Conservation (phyloP, 352 stramenopile genomes). For the Pythium apleroticum region DNA sequence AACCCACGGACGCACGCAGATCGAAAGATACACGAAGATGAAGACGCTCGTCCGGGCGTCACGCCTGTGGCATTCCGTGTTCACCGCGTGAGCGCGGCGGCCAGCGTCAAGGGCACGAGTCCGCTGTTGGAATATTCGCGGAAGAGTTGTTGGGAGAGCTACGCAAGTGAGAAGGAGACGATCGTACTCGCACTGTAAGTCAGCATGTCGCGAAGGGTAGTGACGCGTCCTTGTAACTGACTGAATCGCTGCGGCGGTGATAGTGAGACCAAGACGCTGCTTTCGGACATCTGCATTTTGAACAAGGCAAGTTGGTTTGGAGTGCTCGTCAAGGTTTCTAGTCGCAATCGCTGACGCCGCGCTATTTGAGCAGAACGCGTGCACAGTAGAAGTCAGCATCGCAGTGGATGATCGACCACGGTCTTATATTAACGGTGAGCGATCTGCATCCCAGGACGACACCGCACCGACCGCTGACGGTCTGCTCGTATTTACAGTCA, state of each 20-base stretch:
- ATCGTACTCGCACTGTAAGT: constrained; percentile 43
- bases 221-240: too few relatives aligned
- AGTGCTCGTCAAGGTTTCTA: too few relatives aligned
- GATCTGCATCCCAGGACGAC: too few relatives aligned
- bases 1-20: neutral
- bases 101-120: constrained; percentile 30
- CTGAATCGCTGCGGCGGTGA: too few relatives aligned
- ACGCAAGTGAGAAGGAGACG: constrained; percentile 52
- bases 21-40: neutral
- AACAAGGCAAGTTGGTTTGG: constrained; percentile 68
- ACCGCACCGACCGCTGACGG: neutral
- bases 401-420: constrained; percentile 62
- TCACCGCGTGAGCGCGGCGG: constrained; percentile 35
- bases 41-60: constrained; percentile 3
- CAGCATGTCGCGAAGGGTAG: neutral
- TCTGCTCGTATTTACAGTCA: constrained; percentile 33
- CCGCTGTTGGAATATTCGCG: constrained; percentile 59
- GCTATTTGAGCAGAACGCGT: constrained; percentile 48
- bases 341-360: too few relatives aligned
- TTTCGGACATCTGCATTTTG: constrained; percentile 68
- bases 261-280: constrained; percentile 61
- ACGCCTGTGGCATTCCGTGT: constrained; percentile 35
- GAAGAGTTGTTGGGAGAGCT: constrained; percentile 63
- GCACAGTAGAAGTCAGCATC: constrained; percentile 59
- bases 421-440: constrained; percentile 56